Evolutionary conservation across 805 yeast genomes (phyloP), one percentile per base, ranked within the genome.

Genomic region (Cyberlindnera maritima): DNA sequence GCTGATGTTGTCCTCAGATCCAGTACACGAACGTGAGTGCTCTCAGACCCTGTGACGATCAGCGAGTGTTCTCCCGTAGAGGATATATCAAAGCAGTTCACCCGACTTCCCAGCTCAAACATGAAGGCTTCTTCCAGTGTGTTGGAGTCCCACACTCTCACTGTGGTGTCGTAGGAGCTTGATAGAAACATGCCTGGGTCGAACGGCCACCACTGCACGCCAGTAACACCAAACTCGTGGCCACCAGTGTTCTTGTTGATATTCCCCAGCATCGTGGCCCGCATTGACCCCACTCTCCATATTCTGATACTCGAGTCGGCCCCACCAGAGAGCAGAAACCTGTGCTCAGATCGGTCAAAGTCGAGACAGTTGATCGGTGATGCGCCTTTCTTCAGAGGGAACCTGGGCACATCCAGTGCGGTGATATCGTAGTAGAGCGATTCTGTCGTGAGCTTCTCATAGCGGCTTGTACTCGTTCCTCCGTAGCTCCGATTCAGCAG

Each of bases 101-200:
- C 79, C 21, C 85, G 72, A 29, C 79, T 72, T 3, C 73, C 81
- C 48, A 89, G 45, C 34, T 80, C 76, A 54, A 88, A 85, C 3
- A 78, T 64, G 56, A 86, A 88, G 0, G 80, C 96, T 17, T 79
- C 78, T n/a, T 72, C 70, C 53, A 90, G 66, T 15, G 75, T 67
- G 46, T 75, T 75, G 0, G 96, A 76, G 60, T 89, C 96, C 95
- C 96, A 91, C 1, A 89, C 72, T 52, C 83, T 85, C 19, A 90
- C 77, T 0, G 80, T 76, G 48, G 77, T 80, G 63, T 91, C 97
- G 62, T 81, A 88, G 0, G 96, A 88, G 1, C 89, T 80, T 3
- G 89, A 77, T 17, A 89, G 73, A 67, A 89, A 90, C 82, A 91
- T 74, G 1, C 96, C 97, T 29, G 83, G 80, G 64, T 91, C 97